Evolutionary conservation across 768 basidiomycete species (phyloP), one percentile per base, ranked within the genome.

Genomic region (Hemileccinum rubropunctum): DNA sequence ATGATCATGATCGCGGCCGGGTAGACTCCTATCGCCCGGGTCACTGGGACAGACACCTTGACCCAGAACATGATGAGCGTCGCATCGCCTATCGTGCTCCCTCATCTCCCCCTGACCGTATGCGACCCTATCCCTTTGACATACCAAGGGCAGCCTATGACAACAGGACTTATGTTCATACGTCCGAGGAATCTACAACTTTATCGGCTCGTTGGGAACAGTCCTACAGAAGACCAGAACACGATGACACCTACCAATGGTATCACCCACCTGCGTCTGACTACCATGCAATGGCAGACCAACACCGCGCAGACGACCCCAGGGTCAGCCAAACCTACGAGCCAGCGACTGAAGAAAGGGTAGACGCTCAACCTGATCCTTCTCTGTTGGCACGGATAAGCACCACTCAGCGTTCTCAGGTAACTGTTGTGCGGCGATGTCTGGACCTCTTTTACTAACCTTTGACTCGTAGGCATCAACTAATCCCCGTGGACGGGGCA

Each of bases 321-420:
- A 27, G 61, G 42, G 17, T 44, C 26, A 50, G 49, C 36, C 48
- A 41, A 5, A 33, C 30, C 8, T 52, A 61, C 45, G 58, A 64
- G 12, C 48, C 52, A 34, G 42, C 28, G 35, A 9, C 1, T 33
- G 56, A 51, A 30, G 59, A 58, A 30, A 48, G 54, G 40, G 39
- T 20, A 53, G 58, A 55, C 3, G 11, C 2, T 20, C 53, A 51
- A 33, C 39, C 58, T 4, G 58, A 62, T 55, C 53, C 58, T 30
- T 39, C 54, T 27, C 41, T 65, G 12, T 47, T 66, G 51, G 53
- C 60, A 6, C 64, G 64, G 41, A 64, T 65, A 33, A 56, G 51
- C n/a, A 48, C 52, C 21, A 58, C 47, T 14, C 64, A 58, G 26
- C 50, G 32, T 23, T 21, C 48, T 45, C 56, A 51, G 65, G 64